Evolutionary conservation across 768 basidiomycete genomes (phyloP), one percentile per base, ranked within the genome.

Genomic region (Gautieria morchelliformis): DNA sequence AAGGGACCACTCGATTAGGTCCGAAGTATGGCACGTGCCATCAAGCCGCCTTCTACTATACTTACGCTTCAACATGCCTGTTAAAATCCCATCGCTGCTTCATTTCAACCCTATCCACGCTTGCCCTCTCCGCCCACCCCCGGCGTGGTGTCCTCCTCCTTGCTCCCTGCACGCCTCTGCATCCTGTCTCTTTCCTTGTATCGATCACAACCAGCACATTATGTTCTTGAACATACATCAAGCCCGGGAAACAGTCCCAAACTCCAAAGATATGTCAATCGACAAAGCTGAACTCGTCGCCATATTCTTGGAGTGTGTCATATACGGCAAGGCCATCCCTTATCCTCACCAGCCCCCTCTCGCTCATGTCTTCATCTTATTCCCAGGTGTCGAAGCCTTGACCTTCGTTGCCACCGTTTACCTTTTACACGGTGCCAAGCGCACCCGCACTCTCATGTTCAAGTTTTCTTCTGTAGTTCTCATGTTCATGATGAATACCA

Each of bases 401-500:
- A 35, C 47, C 35, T 57, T 57, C 39, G 35, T 57, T 19, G 37
- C 45, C 14, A 39, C 56, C 32, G 48, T 57, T 30, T 47, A 57
- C 45, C 45, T 49, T 32, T 41, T 57, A 37, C 56, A 57, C 30
- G 56, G 56, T 19, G 48, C 44, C 19, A 57, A 57, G 37, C 56
- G 39, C 17, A 57, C 30, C 24, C 12, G 11, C 20, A 33, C 40
- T 35, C 39, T 57, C 4, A n/a, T 49, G 30, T 17, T 49, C 20
- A 57, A 57, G 46, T 57, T 57, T 30, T 14, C 7, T 35, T 9
- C 46, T 33, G 46, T 57, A 8, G 50, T 57, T 27, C 7, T 32
- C 5, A 57, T 57, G 46, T 57, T 57, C 47, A 24, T 49, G 24
- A 39, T 57, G 35, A 49, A 49, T 45, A 57, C 56, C 11, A 57